Evolutionary conservation across 164 flowering plant species (phyloP), one percentile per base, ranked within the genome.

Genomic region (Berberis vulgaris): DNA sequence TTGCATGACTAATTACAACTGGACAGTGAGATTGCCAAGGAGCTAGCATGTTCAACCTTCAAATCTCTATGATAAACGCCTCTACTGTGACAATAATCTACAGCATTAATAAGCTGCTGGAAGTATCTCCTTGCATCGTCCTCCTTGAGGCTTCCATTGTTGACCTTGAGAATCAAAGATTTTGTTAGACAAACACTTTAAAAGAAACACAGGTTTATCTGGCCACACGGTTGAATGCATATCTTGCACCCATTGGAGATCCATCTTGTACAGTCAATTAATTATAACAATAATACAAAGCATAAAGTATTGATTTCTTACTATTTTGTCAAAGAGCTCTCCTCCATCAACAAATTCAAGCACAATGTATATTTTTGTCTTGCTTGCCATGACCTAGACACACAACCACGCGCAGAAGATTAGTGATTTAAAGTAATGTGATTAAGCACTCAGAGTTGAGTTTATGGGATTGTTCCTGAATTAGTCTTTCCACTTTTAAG

Each of bases 81-180:
- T 79, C 97, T 74, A 69, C 96, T 88, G 50, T 91, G 96, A 73
- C 96, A 88, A 61, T 84, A 91, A 78, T 91, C 96, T 4, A 91
- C 89, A 47, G 95, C 89, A 76, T 87, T 82, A 59, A 90, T 84
- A 49, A 86, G 88, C 77, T 90, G 97, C 57, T 91, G 97, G 76
- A 91, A 91, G 54, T 88, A 91, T 66, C 81, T 78, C 74, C 93
- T 80, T 5, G 96, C 97, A 59, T 85, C 91, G 54, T 86, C 89
- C 74, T 91, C 97, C 65, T 77, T 81, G 13, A 91, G 78, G 67
- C 83, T 85, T 41, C 94, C 96, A 69, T 80, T 62, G 67, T 77
- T 80, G 38, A 85, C 89, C 93, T 91, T 45, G 64, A 26, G 9
- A 67, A 65, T 43, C 44, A 69, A 61, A 61, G 10, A 52, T 11